phyloP scores from a whole-genome alignment of 371 early-diverging fungal species.

The Saksenaea oblongispora region DNA sequence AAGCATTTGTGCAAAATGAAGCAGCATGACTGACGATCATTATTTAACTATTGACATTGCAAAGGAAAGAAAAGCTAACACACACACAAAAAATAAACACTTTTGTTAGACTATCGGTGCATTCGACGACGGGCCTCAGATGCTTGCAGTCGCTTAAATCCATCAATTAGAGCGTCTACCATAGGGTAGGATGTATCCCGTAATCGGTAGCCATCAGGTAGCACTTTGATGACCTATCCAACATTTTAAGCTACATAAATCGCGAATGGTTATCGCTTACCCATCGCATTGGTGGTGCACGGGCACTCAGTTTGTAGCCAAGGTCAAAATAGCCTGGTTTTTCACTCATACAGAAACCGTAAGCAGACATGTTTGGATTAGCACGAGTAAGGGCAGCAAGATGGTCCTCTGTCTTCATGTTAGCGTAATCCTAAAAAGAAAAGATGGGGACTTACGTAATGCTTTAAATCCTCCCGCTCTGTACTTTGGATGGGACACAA shows the following conservation, averaged over 20 bases:
- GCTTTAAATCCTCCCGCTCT: conserved; percentile 36
- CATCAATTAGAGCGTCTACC: conserved; percentile 64
- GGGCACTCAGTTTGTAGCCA: conserved; percentile 47
- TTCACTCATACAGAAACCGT: conserved; percentile 57
- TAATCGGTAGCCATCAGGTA: conserved; percentile 64
- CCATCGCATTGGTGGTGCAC: conserved; percentile 42
- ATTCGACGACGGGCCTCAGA: conserved; percentile 20
- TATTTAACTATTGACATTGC: too few relatives aligned
- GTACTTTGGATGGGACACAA: conserved; percentile 68
- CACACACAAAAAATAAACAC: too few relatives aligned
- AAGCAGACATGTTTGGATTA: conserved; percentile 57
- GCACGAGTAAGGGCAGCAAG: conserved; percentile 39
- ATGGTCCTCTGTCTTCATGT: conserved; percentile 27
- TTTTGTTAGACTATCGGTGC: conserved; percentile 2
- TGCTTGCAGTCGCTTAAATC: conserved; percentile 56
- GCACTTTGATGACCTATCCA: conserved; percentile 56
- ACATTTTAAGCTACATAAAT: neutral
- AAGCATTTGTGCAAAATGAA: too few relatives aligned
- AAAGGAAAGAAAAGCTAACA: too few relatives aligned
- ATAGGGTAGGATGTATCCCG: conserved; percentile 59
- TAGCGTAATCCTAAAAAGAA: neutral
- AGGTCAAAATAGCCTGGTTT: conserved; percentile 56
- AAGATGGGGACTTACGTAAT: conserved; percentile 24
- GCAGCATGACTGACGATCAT: too few relatives aligned
- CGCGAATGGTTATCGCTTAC: conserved; percentile 15